Evolutionary conservation across 306 rosid species (phyloP).

Genomic region (Trichosanthes cucumerina): DNA sequence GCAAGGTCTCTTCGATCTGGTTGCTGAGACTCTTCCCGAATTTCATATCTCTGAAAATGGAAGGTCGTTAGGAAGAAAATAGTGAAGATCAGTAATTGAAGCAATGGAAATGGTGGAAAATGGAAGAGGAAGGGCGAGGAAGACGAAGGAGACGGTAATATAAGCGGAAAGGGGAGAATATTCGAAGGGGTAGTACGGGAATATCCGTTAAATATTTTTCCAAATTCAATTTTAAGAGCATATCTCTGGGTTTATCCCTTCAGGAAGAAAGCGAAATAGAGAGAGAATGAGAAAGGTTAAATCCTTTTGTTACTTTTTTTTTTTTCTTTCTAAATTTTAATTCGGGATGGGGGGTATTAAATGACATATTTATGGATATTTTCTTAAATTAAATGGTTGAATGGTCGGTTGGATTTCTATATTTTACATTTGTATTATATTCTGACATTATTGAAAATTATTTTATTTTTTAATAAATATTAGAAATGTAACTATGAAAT

Average conservation of each 20-base stretch:
- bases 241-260: constrained; percentile 12
- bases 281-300: neutral
- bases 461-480: too few species aligned
- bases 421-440: too few species aligned
- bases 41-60: constrained; percentile 33
- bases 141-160: neutral
- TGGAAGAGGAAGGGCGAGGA: neutral
- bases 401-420: too few species aligned
- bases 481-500: too few species aligned
- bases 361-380: too few species aligned
- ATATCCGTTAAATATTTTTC: constrained; percentile 7
- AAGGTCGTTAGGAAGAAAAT: neutral
- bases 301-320: neutral
- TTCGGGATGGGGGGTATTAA: neutral
- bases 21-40: constrained; percentile 82
- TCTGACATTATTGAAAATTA: too few species aligned
- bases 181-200: constrained; percentile 16
- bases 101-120: neutral
- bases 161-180: constrained; percentile 7
- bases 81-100: neutral
- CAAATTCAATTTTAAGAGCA: neutral
- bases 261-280: neutral
- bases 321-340: neutral
- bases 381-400: too few species aligned
- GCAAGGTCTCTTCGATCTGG: constrained; percentile 84